Percentiles rank a stretch among this genome's conserved stretches.
Evolutionary conservation across 2,329 filamentous ascomycete species (phyloP).

Genomic region (Talaromyces sp.): DNA sequence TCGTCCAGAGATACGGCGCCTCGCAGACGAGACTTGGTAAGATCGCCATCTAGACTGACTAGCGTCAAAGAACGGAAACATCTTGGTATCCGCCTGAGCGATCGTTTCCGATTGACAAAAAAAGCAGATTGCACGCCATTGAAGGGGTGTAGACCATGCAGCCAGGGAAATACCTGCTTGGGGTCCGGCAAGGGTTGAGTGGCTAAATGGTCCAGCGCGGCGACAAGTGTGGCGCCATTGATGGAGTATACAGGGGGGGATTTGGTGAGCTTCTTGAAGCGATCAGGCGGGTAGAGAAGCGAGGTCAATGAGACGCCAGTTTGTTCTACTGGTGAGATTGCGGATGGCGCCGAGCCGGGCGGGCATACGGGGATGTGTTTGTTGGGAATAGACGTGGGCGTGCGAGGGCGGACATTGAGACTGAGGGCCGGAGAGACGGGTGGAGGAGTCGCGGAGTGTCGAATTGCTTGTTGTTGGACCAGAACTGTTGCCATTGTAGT

Average conservation of each 20-base stretch:
- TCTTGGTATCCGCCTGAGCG: conserved; percentile 66
- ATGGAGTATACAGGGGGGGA: conserved; percentile 69
- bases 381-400: conserved; percentile 69
- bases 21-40: conserved; percentile 72
- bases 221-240: conserved; percentile 63
- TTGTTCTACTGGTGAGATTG: conserved; percentile 61
- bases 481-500: conserved; percentile 44
- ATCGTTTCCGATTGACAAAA: conserved; percentile 73
- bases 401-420: conserved; percentile 55
- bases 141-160: conserved; percentile 84
- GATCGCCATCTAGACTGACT: conserved; percentile 82
- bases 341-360: conserved; percentile 65
- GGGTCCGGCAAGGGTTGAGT: conserved; percentile 80
- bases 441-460: conserved; percentile 50
- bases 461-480: conserved; percentile 45
- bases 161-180: conserved; percentile 88
- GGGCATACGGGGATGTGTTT: conserved; percentile 88
- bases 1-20: conserved; percentile 82
- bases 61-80: conserved; percentile 79
- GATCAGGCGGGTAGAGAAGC: conserved; percentile 69
- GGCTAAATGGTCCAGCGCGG: conserved; percentile 71
- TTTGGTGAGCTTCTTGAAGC: conserved; percentile 55
- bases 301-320: conserved; percentile 59
- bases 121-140: conserved; percentile 89
- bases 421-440: conserved; percentile 51